Evolutionary conservation across 345 rosid genomes (phyloP).

Genomic region (Pistacia vera): DNA sequence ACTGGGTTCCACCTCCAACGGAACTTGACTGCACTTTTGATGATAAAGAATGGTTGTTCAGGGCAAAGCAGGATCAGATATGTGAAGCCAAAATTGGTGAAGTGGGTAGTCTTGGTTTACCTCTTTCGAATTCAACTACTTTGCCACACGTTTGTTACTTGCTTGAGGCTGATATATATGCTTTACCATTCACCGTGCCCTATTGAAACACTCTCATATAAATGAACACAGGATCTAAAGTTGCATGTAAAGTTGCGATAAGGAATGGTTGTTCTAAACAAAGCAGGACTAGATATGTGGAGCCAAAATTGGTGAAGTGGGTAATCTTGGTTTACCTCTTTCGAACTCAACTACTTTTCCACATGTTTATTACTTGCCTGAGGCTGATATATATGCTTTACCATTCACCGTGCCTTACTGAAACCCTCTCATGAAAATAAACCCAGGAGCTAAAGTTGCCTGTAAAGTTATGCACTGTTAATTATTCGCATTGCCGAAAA

Average conservation of each 20-base stretch:
- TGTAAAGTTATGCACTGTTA: not conserved
- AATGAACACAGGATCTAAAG: not conserved
- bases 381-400: conserved; percentile 46
- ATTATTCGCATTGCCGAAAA: conserved; percentile 11
- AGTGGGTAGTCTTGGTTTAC: conserved; percentile 4
- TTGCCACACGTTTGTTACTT: conserved; percentile 40
- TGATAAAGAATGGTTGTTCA: conserved; percentile 42
- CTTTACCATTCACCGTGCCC: conserved; percentile 55
- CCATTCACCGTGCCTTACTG: conserved; percentile 55
- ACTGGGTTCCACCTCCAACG: conserved; percentile 40
- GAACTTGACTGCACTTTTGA: conserved; percentile 20
- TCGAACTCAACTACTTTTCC: conserved; percentile 33
- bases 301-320: conserved; percentile 19
- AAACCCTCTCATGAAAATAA: conserved; percentile 8
- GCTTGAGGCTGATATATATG: conserved; percentile 46
- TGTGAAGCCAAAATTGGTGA: conserved; percentile 19
- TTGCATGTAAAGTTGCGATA: not conserved
- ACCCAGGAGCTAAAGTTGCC: not conserved
- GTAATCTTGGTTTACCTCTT: not conserved
- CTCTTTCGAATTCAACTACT: conserved; percentile 5
- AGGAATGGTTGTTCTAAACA: conserved; percentile 36
- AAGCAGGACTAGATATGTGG: conserved; percentile 19
- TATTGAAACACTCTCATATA: conserved; percentile 29
- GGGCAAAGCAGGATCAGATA: conserved; percentile 19
- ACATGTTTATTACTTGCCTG: conserved; percentile 35